These are phyloP conservation scores for Leucosporidium creatinivorum DNA, from an alignment of 768 basidiomycete genomes.

Conservation along the genomic window DNA sequence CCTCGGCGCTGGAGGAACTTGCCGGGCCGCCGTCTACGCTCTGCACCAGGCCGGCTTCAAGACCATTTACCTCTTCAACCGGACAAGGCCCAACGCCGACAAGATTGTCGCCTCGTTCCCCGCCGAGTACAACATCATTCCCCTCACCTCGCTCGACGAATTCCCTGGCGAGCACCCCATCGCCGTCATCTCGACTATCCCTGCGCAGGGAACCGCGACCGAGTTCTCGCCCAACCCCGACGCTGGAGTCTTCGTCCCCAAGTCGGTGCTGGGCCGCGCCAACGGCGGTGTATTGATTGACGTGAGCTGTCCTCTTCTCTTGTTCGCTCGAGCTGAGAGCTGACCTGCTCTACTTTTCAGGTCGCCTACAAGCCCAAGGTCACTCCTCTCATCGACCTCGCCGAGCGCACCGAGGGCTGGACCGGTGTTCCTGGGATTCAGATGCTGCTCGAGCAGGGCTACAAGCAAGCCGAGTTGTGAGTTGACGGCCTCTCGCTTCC, in stretches of 20 bases:
- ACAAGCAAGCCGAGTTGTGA: constrained; percentile 56
- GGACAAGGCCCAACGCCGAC: constrained; percentile 67
- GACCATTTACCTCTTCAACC: constrained; percentile 74
- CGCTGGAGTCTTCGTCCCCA: constrained; percentile 50
- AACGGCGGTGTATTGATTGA: constrained; percentile 76
- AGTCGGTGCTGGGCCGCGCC: constrained; percentile 51
- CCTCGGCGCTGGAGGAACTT: constrained; percentile 91
- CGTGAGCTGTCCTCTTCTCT: constrained; percentile 49
- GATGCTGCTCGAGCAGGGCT: constrained; percentile 81
- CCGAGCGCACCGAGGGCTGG: constrained; percentile 54
- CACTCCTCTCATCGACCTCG: constrained; percentile 70
- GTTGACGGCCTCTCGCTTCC: neutral
- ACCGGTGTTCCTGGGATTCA: constrained; percentile 67
- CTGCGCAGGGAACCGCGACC: constrained; percentile 55
- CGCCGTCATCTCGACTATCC: constrained; percentile 83
- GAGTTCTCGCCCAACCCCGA: constrained; percentile 36
- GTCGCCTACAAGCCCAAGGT: constrained; percentile 70
- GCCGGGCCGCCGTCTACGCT: constrained; percentile 89
- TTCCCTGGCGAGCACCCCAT: constrained; percentile 48
- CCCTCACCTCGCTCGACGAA: constrained; percentile 53
- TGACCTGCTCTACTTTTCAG: neutral
- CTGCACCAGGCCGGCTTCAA: constrained; percentile 61
- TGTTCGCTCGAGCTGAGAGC: neutral
- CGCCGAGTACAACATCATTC: constrained; percentile 52
- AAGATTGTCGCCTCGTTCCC: constrained; percentile 64